Evolutionary conservation across 2,329 filamentous ascomycete species (phyloP).

Genomic region (Neonectria punicea): DNA sequence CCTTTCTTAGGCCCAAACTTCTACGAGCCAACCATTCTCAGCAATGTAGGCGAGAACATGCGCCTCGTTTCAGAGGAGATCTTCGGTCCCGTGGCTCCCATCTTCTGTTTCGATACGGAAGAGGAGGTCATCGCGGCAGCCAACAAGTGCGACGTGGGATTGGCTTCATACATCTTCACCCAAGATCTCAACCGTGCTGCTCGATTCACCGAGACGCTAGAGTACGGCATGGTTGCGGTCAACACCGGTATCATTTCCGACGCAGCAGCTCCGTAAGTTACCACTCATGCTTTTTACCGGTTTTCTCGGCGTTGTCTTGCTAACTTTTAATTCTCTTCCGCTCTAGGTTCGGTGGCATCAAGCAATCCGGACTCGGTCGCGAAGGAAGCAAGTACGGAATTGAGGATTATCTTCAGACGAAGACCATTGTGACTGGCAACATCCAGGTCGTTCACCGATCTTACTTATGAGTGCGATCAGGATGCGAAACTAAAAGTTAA

Average conservation of each 20-base stretch:
- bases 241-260: constrained; percentile 61
- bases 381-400: constrained; percentile 71
- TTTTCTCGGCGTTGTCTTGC: neutral
- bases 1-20: constrained; percentile 63
- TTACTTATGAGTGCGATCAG: constrained; percentile 4
- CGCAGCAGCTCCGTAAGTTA: constrained; percentile 38
- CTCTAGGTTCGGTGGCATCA: constrained; percentile 67
- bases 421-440: constrained; percentile 60
- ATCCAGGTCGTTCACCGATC: constrained; percentile 29
- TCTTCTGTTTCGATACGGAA: constrained; percentile 78
- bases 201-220: constrained; percentile 61
- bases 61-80: constrained; percentile 75
- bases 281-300: neutral
- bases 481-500: too few relatives aligned
- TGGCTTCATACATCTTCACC: constrained; percentile 80
- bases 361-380: constrained; percentile 68
- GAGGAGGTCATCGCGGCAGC: constrained; percentile 76
- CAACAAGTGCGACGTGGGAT: constrained; percentile 75
- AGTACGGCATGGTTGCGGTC: constrained; percentile 74
- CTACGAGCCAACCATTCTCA: constrained; percentile 77
- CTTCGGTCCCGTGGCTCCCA: constrained; percentile 77
- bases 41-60: constrained; percentile 75
- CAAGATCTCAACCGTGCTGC: constrained; percentile 52
- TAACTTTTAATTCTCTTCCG: neutral
- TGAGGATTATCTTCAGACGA: constrained; percentile 67